Evolutionary conservation across 768 basidiomycete species (phyloP), one percentile per base, ranked within the genome.

Genomic region (Rhodocollybia butyracea): DNA sequence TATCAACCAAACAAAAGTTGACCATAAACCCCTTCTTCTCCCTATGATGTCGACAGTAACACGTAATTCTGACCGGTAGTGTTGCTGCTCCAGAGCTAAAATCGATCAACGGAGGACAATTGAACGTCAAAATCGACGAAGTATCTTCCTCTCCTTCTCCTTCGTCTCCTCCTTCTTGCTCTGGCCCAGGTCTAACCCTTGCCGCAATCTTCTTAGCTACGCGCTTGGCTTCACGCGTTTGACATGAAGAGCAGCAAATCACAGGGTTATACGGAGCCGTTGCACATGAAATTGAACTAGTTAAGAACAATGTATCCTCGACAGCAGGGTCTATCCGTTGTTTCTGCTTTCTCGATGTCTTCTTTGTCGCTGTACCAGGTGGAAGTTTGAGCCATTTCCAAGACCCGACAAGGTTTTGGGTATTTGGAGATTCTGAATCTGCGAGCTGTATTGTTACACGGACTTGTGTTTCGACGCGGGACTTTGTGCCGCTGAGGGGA

Each of bases 11-110:
- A 19, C 85, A 84, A 68, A 98, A 89, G 61, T 89, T 87, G 57
- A 98, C 85, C 66, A 89, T 87, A 71, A 98, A 98, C 2, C 97
- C 97, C 34, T 88, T 76, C 72, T 97, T 98, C 73, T 99, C 97
- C 57, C 93, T 88, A 73, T 99, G 96, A 76, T 98, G 97, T 50
- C 96, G 86, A 62, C 97, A 98, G 69, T 99, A 99, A 71, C 97
- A 99, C 6, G 96, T 96, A 58, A 99, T 92, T 43, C 97, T 84
- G 34, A 97, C 84, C 7, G 96, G 96, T n/a, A 99, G 77, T 19
- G 91, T 80, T 24, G 86, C 87, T 19, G 91, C 89, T 21, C 97
- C 97, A 12, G 85, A 77, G 5, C 85, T 87, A 67, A 98, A 94
- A 65, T 94, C 92, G 45, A 98, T 81, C 40, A 91, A 78, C 60